Evolutionary conservation across 2,329 filamentous ascomycete genomes (phyloP), one percentile per base, ranked within the genome.

Genomic region (Pestalotiopsis sp.): DNA sequence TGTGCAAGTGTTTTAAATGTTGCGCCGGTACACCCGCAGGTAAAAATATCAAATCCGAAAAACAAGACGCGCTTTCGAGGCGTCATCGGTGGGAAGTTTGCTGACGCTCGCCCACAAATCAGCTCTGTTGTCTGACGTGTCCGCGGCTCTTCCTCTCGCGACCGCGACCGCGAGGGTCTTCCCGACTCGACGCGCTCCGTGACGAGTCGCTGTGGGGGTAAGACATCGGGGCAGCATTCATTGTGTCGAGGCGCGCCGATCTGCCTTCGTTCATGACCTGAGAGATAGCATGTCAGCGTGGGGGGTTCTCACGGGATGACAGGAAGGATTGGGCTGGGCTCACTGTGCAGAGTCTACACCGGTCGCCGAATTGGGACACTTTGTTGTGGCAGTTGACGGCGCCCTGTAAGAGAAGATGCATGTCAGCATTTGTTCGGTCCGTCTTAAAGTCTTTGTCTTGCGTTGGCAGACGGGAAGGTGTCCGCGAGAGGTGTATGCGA

Each of bases 351-450:
- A 73, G 67, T 38, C 72, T 69, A 61, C 75, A 78, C 20, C 75
- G 71, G 49, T 76, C 72, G n/a, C 76, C 76, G 61, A 78, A 78
- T 23, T 72, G 64, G 13, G 69, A 23, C 59, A 78, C 76, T 69
- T 72, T 75, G 66, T 77, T 78, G 58, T 73, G 72, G 72, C 76
- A 78, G 70, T 77, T 73, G 56, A 72, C 68, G 12, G 70, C 59
- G 57, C 72, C 73, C 75, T 77, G 31, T 52, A 57, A n/a, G n/a
- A 9, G 45, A 52, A 57, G 20, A 14, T 3, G 27, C 23, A 64
- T 41, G 59, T 71, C 59, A 38, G 9, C 25, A 12, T 36, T 7
- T 23, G 17, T 38, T 70, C 27, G 69, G 17, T n/a, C 23, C n/a
- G 45, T 52, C 31, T 36, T 36, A 6, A 36, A 36, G 31, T 3